Evolutionary conservation across 306 rosid genomes (phyloP), one percentile per base, ranked within the genome.

Genomic region (Sicyos edulis): DNA sequence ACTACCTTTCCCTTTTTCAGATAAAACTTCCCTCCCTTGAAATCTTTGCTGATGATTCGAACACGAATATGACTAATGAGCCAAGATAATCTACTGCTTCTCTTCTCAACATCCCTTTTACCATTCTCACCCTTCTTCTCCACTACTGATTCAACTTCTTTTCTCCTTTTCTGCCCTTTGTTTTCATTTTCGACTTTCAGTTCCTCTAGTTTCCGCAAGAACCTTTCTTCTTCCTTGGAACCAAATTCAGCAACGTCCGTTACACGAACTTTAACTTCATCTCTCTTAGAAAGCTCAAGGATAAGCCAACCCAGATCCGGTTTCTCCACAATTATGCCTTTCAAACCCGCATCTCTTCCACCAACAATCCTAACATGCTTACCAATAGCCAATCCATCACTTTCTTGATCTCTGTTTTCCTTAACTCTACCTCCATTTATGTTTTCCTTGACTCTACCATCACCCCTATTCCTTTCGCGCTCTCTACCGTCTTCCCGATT

Each of bases 41-140:
- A 81, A 37, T 78, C 84, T 52, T 73, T 82, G 75, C 93, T 88
- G 52, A 92, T 76, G 45, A 90, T 85, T 75, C 89, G 85, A 11
- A 92, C 93, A 24, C 98, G 84, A 74, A 90, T 92, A 37, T 87
- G 91, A 82, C 92, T 87, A 29, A 83, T 78, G 40, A 92, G 92
- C 98, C 98, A 92, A 7, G 89, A 75, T 8, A 74, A 34, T 60
- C 55, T 74, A 53, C 74, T 78, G 66, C 13, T 82, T 24, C 26
- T 77, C 76, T 26, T 73, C 69, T 77, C 75, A 61, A 63, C 77
- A 72, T 54, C 34, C 52, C 72, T 83, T 40, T 20, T 8, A 29
- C 72, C 53, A 37, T 76, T 47, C 50, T 76, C 55, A 45, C 57
- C 72, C 59, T 74, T 73, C 29, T 26, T 26, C 34, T n/a, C 61